Conservation (phyloP, 2,329 filamentous ascomycete species). For the Apiospora pterosperma region DNA sequence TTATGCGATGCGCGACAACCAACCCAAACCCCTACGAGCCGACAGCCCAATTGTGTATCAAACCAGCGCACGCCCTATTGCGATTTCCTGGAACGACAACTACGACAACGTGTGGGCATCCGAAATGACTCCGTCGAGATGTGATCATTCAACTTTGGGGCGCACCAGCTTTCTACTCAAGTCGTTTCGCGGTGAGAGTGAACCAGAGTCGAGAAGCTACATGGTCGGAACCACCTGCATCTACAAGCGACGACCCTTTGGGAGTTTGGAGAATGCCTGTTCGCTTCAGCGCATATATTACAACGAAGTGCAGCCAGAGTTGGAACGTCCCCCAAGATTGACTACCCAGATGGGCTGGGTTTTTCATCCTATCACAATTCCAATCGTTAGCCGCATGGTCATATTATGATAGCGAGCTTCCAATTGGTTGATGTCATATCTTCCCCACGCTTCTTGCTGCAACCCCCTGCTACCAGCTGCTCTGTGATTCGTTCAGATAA, state of each 20-base stretch:
- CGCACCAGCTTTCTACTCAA: background rate
- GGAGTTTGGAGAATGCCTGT: background rate
- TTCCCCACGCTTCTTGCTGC: constrained; percentile 19
- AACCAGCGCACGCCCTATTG: background rate
- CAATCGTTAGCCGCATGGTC: constrained; percentile 27
- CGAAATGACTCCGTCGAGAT: background rate
- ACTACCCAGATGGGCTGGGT: background rate
- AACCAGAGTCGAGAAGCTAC: background rate
- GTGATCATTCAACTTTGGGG: background rate
- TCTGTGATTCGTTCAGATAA: constrained; percentile 12
- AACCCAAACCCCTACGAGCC: background rate
- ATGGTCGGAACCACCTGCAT: background rate
- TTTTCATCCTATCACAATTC: constrained; percentile 21
- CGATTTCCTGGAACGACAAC: background rate
- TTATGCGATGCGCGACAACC: background rate
- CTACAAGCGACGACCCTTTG: background rate
- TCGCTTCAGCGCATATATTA: background rate
- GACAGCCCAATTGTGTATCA: background rate
- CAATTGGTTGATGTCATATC: constrained; percentile 26
- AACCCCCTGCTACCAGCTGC: constrained; percentile 6
- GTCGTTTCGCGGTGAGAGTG: background rate
- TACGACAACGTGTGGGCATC: background rate
- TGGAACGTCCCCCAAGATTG: background rate
- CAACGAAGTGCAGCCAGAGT: background rate
- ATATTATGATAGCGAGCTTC: constrained; percentile 14